phyloP scores from a whole-genome alignment of 2,329 filamentous ascomycete species.

The Beauveria sp. region DNA sequence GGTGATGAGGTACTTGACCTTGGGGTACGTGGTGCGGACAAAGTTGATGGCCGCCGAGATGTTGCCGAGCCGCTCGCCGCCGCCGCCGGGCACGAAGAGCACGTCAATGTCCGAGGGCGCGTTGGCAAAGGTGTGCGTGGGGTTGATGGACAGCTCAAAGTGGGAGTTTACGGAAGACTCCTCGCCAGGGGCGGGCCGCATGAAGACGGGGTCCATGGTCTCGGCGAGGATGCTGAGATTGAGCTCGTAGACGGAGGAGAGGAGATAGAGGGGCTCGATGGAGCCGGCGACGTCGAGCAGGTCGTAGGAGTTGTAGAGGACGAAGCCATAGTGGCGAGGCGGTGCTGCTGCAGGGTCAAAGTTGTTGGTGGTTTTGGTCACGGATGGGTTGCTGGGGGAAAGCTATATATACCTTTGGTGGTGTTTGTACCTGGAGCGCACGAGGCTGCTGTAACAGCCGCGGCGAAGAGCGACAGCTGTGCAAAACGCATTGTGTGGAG shows the following conservation, averaged over 20 bases:
- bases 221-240: slow-evolving; percentile 32
- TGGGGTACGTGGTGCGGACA: slow-evolving; percentile 34
- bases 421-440: background rate
- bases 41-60: slow-evolving; percentile 28
- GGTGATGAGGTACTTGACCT: slow-evolving; percentile 51
- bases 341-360: background rate
- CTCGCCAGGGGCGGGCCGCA: slow-evolving; percentile 15
- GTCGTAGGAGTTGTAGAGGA: slow-evolving; percentile 10
- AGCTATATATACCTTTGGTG: background rate
- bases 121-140: slow-evolving; percentile 43
- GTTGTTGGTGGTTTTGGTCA: background rate
- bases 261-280: slow-evolving; percentile 35
- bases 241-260: slow-evolving; percentile 24
- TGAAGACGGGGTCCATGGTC: slow-evolving; percentile 31
- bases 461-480: background rate
- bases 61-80: slow-evolving; percentile 31
- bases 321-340: slow-evolving; percentile 1
- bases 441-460: background rate
- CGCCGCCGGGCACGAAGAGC: slow-evolving; percentile 56
- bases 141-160: slow-evolving; percentile 27
- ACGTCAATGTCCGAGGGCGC: slow-evolving; percentile 43
- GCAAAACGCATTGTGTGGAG: background rate
- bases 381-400: background rate
- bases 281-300: slow-evolving; percentile 32
- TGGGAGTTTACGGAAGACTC: slow-evolving; percentile 19